Evolutionary conservation across 1,139 yeast genomes (phyloP).

Genomic region (Yamadazyma jaroonii): DNA sequence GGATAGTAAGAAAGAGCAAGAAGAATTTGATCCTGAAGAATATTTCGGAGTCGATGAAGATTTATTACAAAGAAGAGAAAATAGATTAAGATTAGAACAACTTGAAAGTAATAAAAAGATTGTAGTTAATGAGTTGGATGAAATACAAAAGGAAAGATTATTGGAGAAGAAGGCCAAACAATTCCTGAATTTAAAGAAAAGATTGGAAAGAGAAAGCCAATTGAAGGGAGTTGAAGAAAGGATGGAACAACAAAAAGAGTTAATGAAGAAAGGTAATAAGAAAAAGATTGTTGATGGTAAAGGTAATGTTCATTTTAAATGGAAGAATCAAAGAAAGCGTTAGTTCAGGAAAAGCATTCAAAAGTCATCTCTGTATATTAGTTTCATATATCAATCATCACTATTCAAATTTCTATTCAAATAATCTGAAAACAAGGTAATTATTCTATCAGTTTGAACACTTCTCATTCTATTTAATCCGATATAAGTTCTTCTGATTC

Average conservation of each 20-base stretch:
- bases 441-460: conserved; percentile 63
- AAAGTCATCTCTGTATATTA: too few relatives aligned
- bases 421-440: conserved; percentile 71
- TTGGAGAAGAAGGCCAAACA: conserved; percentile 59
- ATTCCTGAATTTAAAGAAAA: conserved; percentile 50
- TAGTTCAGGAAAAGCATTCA: too few relatives aligned
- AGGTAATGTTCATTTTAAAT: conserved; percentile 74
- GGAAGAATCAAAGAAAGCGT: conserved; percentile 84
- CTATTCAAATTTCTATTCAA: conserved; percentile 49
- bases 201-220: conserved; percentile 66
- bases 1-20: conserved; percentile 55
- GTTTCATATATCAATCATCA: conserved; percentile 1
- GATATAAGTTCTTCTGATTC: conserved; percentile 80
- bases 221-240: conserved; percentile 65
- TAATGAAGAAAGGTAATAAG: conserved; percentile 87
- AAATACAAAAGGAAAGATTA: conserved; percentile 38
- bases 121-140: conserved; percentile 25
- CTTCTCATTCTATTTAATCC: conserved; percentile 76
- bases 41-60: conserved; percentile 69
- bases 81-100: conserved; percentile 66
- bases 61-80: conserved; percentile 63
- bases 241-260: conserved; percentile 76
- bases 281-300: conserved; percentile 64
- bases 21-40: conserved; percentile 58
- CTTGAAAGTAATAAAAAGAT: conserved; percentile 40